Evolutionary conservation across 805 yeast species (phyloP), one percentile per base, ranked within the genome.

Genomic region (Cyberlindnera suaveolens): DNA sequence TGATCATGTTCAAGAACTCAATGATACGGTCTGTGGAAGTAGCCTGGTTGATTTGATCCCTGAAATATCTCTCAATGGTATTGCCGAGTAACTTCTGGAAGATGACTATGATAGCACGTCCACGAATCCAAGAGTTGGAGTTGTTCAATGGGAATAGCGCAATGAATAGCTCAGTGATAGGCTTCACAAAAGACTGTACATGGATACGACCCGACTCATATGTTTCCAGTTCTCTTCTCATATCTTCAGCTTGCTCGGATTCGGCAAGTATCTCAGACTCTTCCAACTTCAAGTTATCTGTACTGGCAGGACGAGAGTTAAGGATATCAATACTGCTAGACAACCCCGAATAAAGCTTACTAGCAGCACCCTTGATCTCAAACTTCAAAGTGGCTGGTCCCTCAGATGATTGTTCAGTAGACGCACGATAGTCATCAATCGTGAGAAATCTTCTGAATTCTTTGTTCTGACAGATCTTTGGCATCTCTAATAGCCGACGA

Each of bases 31-130:
- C 71, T 37, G 75, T 79, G 9, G 68, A 66, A 32, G 67, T 64
- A 4, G 65, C n/a, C 6, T 52, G 54, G 32, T 68, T 65, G 29
- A 76, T 60, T 45, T 65, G 65, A 26, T 72, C 70, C 37, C 62
- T 60, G 10, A 65, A 51, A 40, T 59, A 58, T 56, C 78, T 81
- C 56, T 90, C 96, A 40, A 90, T 82, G 0, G 96, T 84, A 2
- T 91, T 85, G 0, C 97, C 97, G 32, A 90, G 70, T 1, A 90
- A 62, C 58, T 88, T 96, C 60, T 89, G 96, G 41, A 90, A 64
- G 4, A 90, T 77, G 5, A 88, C 79, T 32, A 89, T 72, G 8
- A 88, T 69, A 0, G 96, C 96, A 36, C 89, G 69, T 0, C 96
- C 97, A 41, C 96, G 67, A 2, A 90, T 62, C 95, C 96, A 87